Base-by-base conservation (phyloP, 2,329 filamentous ascomycete genomes). In the Phialocephala subalpina region DNA sequence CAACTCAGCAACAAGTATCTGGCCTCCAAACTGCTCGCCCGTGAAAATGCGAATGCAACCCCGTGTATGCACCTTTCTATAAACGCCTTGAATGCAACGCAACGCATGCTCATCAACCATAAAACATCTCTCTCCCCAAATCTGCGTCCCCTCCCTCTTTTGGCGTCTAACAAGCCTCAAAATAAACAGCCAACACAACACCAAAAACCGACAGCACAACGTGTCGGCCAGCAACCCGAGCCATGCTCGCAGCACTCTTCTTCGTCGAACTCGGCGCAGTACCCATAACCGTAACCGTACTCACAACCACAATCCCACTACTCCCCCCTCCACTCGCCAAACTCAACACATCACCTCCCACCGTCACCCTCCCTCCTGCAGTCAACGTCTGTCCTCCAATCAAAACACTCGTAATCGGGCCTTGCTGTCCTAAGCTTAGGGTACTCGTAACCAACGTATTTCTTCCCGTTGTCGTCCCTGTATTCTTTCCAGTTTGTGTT, bases 341-440 rank as follows among this genome's bases (percentile, higher is more conserved):
- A 62, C 65, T 69, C 18, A 75, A 62, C 1, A 76, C 69, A 22
- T 76, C 73, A 2, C 70, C 70, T 3, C 74, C 74, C 12, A 75
- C 69, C 0, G 74, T 76, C 11, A 75, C 63, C 4, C 52, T 58
- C 3, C 73, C 73, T 6, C 73, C 73, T 18, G 67, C 62, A 2
- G 70, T 75, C n/a, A 76, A 65, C 0, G 71, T 75, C 63, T 75
- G 68, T 2, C 73, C 72, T 0, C 64, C 73, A 16, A 76, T 69
- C 1, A 67, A 40, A 8, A 74, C 14, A 40, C 62, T 68, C 2
- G 64, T 69, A 6, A 73, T 56, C 1, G 65, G 53, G 12, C 63
- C 57, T 57, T 64, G 62, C 8, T 47, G 52, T 16, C 35, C 56
- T 2, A 60, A 45, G 16, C 38, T 58, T 11, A 57, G 38, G 1